phyloP scores from a whole-genome alignment of 495 filamentous ascomycete species.

The Aspergillus asperescens region DNA sequence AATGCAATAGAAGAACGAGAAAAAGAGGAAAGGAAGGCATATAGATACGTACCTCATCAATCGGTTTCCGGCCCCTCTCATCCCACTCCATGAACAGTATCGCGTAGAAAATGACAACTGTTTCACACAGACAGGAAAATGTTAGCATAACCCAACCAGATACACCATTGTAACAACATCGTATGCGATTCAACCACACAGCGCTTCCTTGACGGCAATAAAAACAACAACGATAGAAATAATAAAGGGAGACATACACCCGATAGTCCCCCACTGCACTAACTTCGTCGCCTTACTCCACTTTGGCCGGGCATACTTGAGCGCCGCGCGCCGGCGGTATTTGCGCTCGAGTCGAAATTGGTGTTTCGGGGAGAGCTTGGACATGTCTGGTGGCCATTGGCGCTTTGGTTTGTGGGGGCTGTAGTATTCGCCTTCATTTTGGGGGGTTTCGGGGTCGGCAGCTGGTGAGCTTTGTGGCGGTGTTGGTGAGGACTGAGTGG shows the following conservation, averaged over 20 bases:
- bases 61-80: conserved; percentile 51
- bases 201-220: too few species aligned
- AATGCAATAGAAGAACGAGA: not conserved
- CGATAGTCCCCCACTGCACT: conserved; percentile 60
- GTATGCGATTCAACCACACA: too few species aligned
- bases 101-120: conserved; percentile 66
- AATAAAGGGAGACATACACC: conserved; percentile 46
- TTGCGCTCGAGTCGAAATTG: conserved; percentile 67
- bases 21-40: not conserved
- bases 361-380: conserved; percentile 69
- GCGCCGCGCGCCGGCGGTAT: conserved; percentile 60
- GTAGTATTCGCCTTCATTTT: conserved; percentile 22
- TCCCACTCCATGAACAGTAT: conserved; percentile 77
- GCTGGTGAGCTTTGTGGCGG: conserved; percentile 15
- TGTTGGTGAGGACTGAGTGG: conserved; percentile 7
- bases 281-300: conserved; percentile 70
- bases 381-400: conserved; percentile 90
- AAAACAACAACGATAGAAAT: not conserved
- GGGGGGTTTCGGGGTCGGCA: not conserved
- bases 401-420: conserved; percentile 75
- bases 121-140: conserved; percentile 47
- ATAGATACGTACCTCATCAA: conserved; percentile 48
- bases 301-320: conserved; percentile 68
- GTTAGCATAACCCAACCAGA: not conserved
- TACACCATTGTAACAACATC: too few species aligned